Base-by-base conservation (phyloP, 1,284 basidiomycete species). In the Flammula alnicola region DNA sequence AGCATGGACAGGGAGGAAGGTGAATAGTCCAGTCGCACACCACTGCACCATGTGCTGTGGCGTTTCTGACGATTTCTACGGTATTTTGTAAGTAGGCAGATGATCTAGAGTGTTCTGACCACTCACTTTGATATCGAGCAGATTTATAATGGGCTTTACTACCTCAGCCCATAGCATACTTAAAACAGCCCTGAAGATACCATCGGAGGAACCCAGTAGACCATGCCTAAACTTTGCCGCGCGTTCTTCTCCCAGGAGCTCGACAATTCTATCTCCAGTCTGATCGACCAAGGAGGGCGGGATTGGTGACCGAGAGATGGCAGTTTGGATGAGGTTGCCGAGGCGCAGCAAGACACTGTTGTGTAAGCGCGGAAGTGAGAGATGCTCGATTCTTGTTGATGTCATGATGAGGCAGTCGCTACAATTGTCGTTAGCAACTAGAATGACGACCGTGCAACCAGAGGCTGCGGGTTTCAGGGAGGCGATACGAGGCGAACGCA, bases 1-100 rank as follows among this genome's bases (percentile, higher is more conserved):
- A 30, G 49, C 49, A 19, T 51, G 49, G 11, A 51, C 36, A 8
- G 49, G 49, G 11, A 51, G 44, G 31, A 47, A 51, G 3, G 49
- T 14, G 11, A 51, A 51, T 16, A 31, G 26, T 6, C 49, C 49
- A 5, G 49, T 51, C 6, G 49, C 30, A 19, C 49, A 51, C 49
- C 49, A 51, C 22, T 29, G 37, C 11, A 50, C 9, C 7, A 36
- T 5, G 8, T 30, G 20, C 29, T 4, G 8, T 12, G 3, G 5
- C 11, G 32, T 25, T 39, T 44, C 48, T 50, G 11, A n/a, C n/a
- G n/a, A n/a, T n/a, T n/a, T n/a, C n/a, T n/a, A 23, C 20, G 23
- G 4, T 35, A 14, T 19, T 17, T 17, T 31, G 12, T 20, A 30
- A 33, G n/a, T 20, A 8, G 6, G 16, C 20, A 19, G n/a, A 27